Evolutionary conservation across 225 moss, liverwort and hornwort species (phyloP).

Genomic region (Physcomitrium patens): DNA sequence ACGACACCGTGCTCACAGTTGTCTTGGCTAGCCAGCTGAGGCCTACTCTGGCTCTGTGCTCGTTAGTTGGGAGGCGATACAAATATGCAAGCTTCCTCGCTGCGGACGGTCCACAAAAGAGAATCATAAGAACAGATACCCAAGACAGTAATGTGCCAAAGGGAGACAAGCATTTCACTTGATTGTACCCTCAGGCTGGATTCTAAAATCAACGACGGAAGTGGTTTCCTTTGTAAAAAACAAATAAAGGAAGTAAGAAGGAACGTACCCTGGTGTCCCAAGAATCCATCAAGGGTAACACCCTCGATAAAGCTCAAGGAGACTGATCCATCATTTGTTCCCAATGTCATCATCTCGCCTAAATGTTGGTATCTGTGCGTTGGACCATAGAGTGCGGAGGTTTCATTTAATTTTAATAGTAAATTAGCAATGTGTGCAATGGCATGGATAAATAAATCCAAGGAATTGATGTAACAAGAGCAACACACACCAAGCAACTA

Average conservation of each 20-base stretch:
- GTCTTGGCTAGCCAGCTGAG: constrained; percentile 91
- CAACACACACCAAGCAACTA: neutral
- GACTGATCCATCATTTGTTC: constrained; percentile 61
- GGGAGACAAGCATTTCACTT: neutral
- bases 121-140: neutral
- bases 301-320: constrained; percentile 56
- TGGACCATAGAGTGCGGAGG: neutral
- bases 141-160: neutral
- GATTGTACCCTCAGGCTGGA: neutral
- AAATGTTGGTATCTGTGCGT: constrained; percentile 63
- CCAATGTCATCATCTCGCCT: constrained; percentile 83
- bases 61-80: constrained; percentile 85
- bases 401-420: too few species aligned
- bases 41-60: constrained; percentile 93
- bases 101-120: constrained; percentile 33
- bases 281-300: constrained; percentile 65
- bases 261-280: constrained; percentile 59
- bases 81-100: constrained; percentile 96
- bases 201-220: constrained; percentile 2
- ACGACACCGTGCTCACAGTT: constrained; percentile 63
- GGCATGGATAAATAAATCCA: neutral
- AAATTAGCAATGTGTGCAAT: neutral
- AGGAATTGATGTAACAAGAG: neutral
- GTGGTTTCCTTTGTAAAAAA: too few species aligned
- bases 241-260: neutral